Evolutionary conservation across 306 rosid genomes (phyloP).

Genomic region (Mucuna pruriens): DNA sequence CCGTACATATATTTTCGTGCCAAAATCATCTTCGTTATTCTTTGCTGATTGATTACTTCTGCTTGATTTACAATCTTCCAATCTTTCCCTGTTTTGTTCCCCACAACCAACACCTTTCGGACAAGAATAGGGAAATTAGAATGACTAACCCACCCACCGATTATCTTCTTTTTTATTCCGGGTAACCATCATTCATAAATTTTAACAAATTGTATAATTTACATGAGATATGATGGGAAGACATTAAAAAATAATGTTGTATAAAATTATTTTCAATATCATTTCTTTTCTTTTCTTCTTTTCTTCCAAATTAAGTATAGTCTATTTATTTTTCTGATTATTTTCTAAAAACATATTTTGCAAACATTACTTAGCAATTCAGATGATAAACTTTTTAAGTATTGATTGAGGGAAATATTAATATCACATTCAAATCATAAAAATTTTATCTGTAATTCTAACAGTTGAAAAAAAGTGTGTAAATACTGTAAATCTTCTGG

Average conservation of each 20-base stretch:
- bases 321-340: neutral
- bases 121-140: neutral
- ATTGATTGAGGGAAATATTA: no score
- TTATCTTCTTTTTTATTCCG: no score
- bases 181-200: neutral
- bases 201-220: neutral
- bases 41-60: neutral
- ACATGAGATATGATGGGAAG: no score
- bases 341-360: no score
- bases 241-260: no score
- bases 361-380: neutral
- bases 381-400: no score
- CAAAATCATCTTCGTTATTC: slow-evolving; percentile 24
- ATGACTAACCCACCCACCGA: neutral
- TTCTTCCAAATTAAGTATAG: neutral
- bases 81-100: neutral
- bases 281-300: no score
- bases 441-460: no score
- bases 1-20: slow-evolving; percentile 39
- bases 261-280: no score
- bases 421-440: neutral
- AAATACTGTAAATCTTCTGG: no score
- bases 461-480: no score
- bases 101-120: neutral
- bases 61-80: neutral